phyloP scores from a whole-genome alignment of 331 rosid species.

The Pyracantha coccinea region DNA sequence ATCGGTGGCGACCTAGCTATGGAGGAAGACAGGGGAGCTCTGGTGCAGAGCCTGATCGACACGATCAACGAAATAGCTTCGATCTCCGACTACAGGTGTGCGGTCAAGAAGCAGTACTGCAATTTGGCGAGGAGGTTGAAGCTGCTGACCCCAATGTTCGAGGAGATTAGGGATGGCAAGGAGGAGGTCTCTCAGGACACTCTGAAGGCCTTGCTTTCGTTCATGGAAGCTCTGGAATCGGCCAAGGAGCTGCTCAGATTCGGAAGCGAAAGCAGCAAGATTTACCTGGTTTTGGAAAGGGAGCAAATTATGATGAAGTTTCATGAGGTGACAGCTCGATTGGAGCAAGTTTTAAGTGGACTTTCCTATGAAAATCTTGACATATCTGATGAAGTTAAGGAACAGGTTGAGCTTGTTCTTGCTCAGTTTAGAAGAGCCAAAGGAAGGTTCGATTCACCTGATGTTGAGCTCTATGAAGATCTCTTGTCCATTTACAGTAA shows the following conservation, averaged over 20 bases:
- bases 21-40: constrained; percentile 56
- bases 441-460: constrained; percentile 61
- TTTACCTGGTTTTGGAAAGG: constrained; percentile 85
- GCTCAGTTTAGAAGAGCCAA: constrained; percentile 89
- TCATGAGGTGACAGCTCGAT: constrained; percentile 51
- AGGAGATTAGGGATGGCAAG: constrained; percentile 69
- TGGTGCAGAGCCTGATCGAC: constrained; percentile 39
- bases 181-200: constrained; percentile 32
- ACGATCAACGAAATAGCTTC: constrained; percentile 52
- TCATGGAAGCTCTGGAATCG: constrained; percentile 57
- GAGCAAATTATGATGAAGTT: constrained; percentile 58
- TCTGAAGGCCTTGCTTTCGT: constrained; percentile 39
- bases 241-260: constrained; percentile 60
- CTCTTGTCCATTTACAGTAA: constrained; percentile 47
- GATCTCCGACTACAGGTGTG: constrained; percentile 66
- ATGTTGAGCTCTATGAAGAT: constrained; percentile 60
- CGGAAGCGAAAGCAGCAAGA: constrained; percentile 80
- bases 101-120: constrained; percentile 78
- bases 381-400: constrained; percentile 95
- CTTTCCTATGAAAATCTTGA: constrained; percentile 70
- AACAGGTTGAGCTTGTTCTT: constrained; percentile 93
- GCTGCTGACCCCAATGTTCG: constrained; percentile 82
- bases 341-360: constrained; percentile 67
- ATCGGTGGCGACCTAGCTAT: constrained; percentile 31
- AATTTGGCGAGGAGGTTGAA: constrained; percentile 78